Evolutionary conservation across 306 rosid genomes (phyloP).

Genomic region (Lupinus albus): DNA sequence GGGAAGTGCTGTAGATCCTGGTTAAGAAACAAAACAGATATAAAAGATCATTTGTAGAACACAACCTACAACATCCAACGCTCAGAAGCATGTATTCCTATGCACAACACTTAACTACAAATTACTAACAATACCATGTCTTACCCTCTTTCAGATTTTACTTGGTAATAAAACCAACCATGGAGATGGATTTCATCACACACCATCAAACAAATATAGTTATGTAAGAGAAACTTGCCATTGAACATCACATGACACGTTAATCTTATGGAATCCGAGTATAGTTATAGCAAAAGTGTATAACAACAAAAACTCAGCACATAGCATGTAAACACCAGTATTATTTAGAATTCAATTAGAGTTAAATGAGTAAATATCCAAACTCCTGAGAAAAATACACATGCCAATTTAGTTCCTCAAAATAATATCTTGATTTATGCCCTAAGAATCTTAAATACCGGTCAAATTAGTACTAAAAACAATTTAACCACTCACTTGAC

Average conservation of each 20-base stretch:
- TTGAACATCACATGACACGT: not conserved
- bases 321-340: not conserved
- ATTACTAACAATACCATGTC: not conserved
- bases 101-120: not conserved
- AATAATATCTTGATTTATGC: too few species aligned
- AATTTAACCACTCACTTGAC: not conserved
- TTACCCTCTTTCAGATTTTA: not conserved
- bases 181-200: not conserved
- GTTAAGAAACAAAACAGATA: slow-evolving; percentile 3
- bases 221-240: too few species aligned
- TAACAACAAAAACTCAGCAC: not conserved
- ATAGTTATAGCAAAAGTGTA: not conserved
- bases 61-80: too few species aligned
- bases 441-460: too few species aligned
- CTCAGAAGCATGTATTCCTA: too few species aligned
- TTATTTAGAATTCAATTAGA: not conserved
- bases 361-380: not conserved
- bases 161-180: not conserved
- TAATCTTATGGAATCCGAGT: not conserved
- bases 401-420: too few species aligned
- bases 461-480: too few species aligned
- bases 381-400: too few species aligned
- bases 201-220: not conserved
- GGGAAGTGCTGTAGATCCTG: slow-evolving; percentile 90
- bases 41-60: not conserved